These are phyloP conservation scores for Fraxinus latifolia DNA, from an alignment of 305 asterid species.

Conservation along the genomic window DNA sequence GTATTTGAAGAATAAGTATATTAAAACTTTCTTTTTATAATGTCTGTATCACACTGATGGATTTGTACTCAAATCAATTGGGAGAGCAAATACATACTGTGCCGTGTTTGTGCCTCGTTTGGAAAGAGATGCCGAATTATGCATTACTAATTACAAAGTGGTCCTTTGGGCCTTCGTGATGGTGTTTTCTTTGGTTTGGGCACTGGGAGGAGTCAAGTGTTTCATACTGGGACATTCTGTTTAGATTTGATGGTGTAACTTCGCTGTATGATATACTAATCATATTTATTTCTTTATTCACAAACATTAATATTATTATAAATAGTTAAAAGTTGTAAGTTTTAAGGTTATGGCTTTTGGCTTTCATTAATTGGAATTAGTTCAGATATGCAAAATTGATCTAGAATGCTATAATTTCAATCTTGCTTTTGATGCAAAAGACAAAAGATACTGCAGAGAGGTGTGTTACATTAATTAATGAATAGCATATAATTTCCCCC, in stretches of 20 bases:
- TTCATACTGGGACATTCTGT: not conserved
- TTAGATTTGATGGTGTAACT: not conserved
- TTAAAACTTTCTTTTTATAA: not conserved
- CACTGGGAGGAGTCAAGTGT: slow-evolving; percentile 10
- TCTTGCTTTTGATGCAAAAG: not conserved
- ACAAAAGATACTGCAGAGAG: not conserved
- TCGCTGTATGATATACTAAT: not conserved
- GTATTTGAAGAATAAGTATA: not conserved
- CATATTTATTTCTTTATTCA: not conserved
- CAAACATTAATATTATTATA: not conserved
- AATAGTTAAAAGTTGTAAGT: not conserved
- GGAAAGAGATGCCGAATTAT: not conserved
- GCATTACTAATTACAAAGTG: not conserved
- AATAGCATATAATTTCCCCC: not conserved
- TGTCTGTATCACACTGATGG: not conserved
- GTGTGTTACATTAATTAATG: not conserved
- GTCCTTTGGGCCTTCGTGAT: not conserved
- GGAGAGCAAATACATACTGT: not conserved
- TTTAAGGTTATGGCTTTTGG: not conserved
- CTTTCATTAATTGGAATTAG: not conserved
- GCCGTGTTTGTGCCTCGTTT: not conserved
- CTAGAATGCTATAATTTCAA: not conserved
- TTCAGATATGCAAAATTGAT: slow-evolving; percentile 2
- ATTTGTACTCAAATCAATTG: not conserved
- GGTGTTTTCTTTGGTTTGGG: not conserved